Base-by-base conservation (phyloP, 352 stramenopile species). In the Pythium pectinolyticum region DNA sequence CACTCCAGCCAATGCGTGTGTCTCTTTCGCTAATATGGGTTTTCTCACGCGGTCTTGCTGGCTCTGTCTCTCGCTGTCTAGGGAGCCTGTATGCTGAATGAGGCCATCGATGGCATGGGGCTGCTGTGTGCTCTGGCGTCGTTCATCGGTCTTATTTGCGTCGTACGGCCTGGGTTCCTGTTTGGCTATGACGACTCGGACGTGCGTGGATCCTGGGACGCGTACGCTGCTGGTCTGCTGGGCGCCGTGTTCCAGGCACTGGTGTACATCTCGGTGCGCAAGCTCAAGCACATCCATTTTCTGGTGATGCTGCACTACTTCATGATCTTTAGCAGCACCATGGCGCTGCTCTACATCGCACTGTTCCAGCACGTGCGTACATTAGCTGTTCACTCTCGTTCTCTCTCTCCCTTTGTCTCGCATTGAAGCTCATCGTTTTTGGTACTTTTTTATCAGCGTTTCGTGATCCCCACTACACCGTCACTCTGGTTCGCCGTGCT, bases 101-200 rank as follows among this genome's bases (percentile, higher is more conserved):
- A 87, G 57, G 59, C 67, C 15, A 83, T 87, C 53, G 75, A 82
- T 35, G 41, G 47, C 2, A 47, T 74, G n/a, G 77, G 72, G 28
- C 46, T 84, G 0, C 19, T 61, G 3, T 81, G 72, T 19, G 73
- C 78, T 5, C 32, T 84, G 41, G 20, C 65, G 14, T 70, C 70
- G 9, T 82, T 80, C 52, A 60, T 64, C 10, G 78, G 78, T 9
- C 41, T 87, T 25, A 69, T 87, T 22, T 87, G 68, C 50, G 78
- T 87, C 3, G 73, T 80, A 11, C 73, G 75, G 12, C 78, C 78
- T 9, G 59, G 45, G 1, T 78, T 83, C 56, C 30, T 86, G 24
- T 84, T 86, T 45, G 74, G 74, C 17, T 57, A 61, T 31, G 40
- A n/a, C 3, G 25, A 28, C 6, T 25, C 35, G 1, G 57, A 63